phyloP scores from a whole-genome alignment of 441 rosid genomes.

The Pelargonium cotyledonis region DNA sequence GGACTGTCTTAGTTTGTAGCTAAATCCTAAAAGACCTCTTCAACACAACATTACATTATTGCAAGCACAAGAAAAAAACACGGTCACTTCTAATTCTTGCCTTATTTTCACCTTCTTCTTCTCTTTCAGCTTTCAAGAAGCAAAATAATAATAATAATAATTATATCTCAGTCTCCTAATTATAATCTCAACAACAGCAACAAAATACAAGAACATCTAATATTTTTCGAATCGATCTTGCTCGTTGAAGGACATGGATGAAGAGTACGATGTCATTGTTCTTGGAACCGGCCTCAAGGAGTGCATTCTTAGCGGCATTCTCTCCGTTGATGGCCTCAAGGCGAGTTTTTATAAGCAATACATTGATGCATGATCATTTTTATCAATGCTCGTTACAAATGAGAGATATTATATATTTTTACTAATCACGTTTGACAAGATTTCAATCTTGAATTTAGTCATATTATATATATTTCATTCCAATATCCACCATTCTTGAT shows the following conservation, averaged over 20 bases:
- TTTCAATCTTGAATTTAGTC: not conserved
- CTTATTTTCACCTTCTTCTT: too few relatives aligned
- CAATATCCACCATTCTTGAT: too few relatives aligned
- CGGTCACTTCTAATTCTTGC: too few relatives aligned
- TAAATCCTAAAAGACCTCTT: too few relatives aligned
- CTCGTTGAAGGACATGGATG: constrained; percentile 9
- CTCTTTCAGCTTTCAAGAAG: too few relatives aligned
- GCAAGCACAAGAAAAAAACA: too few relatives aligned
- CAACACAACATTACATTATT: too few relatives aligned
- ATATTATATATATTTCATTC: not conserved
- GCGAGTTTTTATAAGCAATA: not conserved
- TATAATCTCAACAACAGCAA: too few relatives aligned
- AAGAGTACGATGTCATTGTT: constrained; percentile 20
- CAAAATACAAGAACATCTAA: too few relatives aligned
- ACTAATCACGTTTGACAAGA: not conserved
- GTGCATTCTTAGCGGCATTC: constrained; percentile 23
- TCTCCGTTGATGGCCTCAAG: constrained; percentile 24
- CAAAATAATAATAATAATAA: too few relatives aligned
- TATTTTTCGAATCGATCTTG: not conserved
- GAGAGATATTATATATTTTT: not conserved
- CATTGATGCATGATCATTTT: not conserved
- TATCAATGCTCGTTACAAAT: not conserved
- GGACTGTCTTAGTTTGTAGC: too few relatives aligned
- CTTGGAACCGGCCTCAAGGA: constrained; percentile 23
- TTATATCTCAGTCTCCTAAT: too few relatives aligned